phyloP scores from a whole-genome alignment of 1,284 basidiomycete species.

The Puccinia brachypodii region DNA sequence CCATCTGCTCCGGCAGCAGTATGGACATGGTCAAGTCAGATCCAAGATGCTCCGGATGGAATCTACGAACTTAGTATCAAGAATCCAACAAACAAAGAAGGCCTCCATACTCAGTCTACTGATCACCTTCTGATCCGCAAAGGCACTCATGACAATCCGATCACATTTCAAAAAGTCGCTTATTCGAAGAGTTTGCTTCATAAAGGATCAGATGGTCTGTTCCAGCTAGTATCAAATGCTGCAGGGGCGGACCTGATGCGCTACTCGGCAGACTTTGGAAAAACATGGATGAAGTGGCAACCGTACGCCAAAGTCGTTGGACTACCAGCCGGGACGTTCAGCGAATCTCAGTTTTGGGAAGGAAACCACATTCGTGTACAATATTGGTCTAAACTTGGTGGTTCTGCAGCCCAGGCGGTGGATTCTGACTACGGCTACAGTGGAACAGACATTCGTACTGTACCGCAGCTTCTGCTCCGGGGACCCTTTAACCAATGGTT shows the following conservation, averaged over 20 bases:
- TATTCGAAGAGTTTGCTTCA: constrained; percentile 70
- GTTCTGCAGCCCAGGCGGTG: constrained; percentile 67
- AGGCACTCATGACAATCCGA: constrained; percentile 69
- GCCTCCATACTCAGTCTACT: constrained; percentile 63
- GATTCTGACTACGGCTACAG: constrained; percentile 73
- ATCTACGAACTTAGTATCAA: constrained; percentile 71
- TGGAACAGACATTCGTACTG: constrained; percentile 65
- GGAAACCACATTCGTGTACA: constrained; percentile 83
- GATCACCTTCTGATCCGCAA: constrained; percentile 79
- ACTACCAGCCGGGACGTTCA: constrained; percentile 66
- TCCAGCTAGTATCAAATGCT: constrained; percentile 71
- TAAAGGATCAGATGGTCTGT: constrained; percentile 64
- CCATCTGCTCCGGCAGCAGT: constrained; percentile 59
- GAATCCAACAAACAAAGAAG: constrained; percentile 62
- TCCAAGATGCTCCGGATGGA: constrained; percentile 73
- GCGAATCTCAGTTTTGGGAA: constrained; percentile 67
- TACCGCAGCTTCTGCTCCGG: constrained; percentile 79
- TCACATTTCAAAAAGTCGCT: constrained; percentile 77
- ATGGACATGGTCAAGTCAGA: constrained; percentile 72
- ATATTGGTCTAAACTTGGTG: constrained; percentile 72
- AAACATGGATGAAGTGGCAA: constrained; percentile 75
- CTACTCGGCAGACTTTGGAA: constrained; percentile 81
- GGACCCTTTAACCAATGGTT: constrained; percentile 81
- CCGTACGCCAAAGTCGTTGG: constrained; percentile 71
- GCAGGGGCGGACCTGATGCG: constrained; percentile 82